Conservation (phyloP, 306 rosid species). For the Rosa lucieae region DNA sequence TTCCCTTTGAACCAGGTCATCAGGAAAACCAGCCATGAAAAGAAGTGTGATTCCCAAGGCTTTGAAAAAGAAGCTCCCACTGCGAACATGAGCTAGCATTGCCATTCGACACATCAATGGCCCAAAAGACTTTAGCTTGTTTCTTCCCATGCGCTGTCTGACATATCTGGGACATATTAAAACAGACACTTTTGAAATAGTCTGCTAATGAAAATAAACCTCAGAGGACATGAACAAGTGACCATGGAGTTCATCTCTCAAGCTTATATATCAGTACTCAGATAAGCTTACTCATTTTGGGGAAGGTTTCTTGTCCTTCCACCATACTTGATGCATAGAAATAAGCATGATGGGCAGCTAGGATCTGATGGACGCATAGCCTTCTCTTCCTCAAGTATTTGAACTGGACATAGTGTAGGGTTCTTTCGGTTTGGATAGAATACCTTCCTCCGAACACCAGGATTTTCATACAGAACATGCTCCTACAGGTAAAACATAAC, state of each 20-base stretch:
- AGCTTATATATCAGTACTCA: background rate
- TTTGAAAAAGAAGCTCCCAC: constrained; percentile 95
- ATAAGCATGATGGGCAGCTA: constrained; percentile 76
- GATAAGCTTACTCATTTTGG: constrained; percentile 75
- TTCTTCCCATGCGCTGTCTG: constrained; percentile 85
- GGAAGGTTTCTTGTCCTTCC: constrained; percentile 95
- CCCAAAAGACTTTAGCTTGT: constrained; percentile 79
- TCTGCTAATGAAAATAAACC: background rate
- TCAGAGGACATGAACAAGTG: background rate
- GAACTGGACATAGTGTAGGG: constrained; percentile 67
- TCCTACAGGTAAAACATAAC: constrained; percentile 38
- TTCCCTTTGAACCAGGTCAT: constrained; percentile 74
- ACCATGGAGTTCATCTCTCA: constrained; percentile 1
- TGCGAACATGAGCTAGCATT: constrained; percentile 60
- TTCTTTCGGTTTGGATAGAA: constrained; percentile 62
- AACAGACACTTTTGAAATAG: background rate
- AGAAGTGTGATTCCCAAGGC: constrained; percentile 83
- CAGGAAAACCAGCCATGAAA: constrained; percentile 93
- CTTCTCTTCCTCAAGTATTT: constrained; percentile 76
- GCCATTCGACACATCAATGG: constrained; percentile 57
- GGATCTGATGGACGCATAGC: constrained; percentile 79
- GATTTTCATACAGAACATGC: constrained; percentile 77
- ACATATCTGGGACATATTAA: constrained; percentile 45
- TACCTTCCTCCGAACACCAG: constrained; percentile 62
- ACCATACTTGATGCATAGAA: constrained; percentile 91